phyloP scores from a whole-genome alignment of 202 grass and related monocot genomes.

The Zoysia matrella region DNA sequence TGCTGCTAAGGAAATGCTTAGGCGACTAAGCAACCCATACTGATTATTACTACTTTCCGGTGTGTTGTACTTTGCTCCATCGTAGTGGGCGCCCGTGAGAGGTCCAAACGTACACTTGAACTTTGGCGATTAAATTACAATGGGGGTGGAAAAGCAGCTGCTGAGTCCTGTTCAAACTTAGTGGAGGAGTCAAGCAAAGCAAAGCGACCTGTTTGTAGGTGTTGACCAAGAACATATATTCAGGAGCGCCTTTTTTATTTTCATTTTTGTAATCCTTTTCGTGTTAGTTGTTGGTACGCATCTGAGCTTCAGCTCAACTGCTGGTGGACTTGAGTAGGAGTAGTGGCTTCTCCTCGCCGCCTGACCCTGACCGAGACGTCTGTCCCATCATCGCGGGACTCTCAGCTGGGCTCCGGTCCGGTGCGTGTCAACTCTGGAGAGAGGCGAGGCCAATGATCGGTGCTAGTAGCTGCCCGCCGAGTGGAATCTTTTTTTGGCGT shows the following conservation, averaged over 20 bases:
- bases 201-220: slow-evolving; percentile 14
- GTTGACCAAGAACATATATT: slow-evolving; percentile 2
- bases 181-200: slow-evolving; percentile 54
- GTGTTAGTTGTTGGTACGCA: not conserved
- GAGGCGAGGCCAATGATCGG: slow-evolving; percentile 6
- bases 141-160: not conserved
- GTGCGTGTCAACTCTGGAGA: not conserved
- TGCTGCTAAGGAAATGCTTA: not conserved
- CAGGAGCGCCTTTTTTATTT: not conserved
- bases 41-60: slow-evolving; percentile 14
- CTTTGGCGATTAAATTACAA: not conserved
- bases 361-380: too few species aligned
- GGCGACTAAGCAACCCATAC: slow-evolving; percentile 9
- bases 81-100: not conserved
- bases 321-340: slow-evolving; percentile 1
- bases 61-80: slow-evolving; percentile 15
- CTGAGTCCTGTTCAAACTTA: slow-evolving; percentile 25
- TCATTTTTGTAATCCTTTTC: not conserved
- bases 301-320: slow-evolving; percentile 14
- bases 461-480: not conserved
- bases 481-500: slow-evolving; percentile 33
- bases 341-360: too few species aligned
- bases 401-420: not conserved
- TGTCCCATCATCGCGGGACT: too few species aligned
- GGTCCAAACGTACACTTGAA: not conserved